Conservation (phyloP, 2,329 filamentous ascomycete genomes). For the Lachnellula arida region DNA sequence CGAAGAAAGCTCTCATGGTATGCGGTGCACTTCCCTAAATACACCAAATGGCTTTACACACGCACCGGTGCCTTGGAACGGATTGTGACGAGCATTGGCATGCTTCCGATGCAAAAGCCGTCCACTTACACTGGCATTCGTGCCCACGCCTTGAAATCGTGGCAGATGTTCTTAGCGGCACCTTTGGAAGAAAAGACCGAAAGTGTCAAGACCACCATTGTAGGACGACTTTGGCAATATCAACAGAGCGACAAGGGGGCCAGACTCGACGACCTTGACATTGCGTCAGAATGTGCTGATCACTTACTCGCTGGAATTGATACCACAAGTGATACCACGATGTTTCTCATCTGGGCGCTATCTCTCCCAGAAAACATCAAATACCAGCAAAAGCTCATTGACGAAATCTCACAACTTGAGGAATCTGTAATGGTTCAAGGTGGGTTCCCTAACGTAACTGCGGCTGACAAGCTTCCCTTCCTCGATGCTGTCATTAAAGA, state of each 20-base stretch:
- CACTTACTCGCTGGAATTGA: conserved; percentile 50
- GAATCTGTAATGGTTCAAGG: conserved; percentile 23
- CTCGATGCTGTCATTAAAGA: conserved; percentile 48
- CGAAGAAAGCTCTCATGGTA: conserved; percentile 46
- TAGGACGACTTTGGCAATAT: conserved; percentile 36
- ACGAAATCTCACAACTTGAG: conserved; percentile 37
- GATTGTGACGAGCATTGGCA: conserved; percentile 28
- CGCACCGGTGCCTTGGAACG: conserved; percentile 35
- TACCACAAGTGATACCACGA: conserved; percentile 48
- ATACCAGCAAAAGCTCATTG: conserved; percentile 42
- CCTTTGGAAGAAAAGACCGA: conserved; percentile 3
- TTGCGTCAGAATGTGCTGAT: conserved; percentile 49
- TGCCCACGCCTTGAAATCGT: conserved; percentile 35
- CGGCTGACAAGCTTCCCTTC: conserved; percentile 38
- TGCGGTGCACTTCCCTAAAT: conserved; percentile 39
- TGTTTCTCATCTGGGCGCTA: conserved; percentile 47
- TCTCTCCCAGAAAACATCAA: conserved; percentile 39
- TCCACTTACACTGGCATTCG: conserved; percentile 48
- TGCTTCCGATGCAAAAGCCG: conserved; percentile 47
- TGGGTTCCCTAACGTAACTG: conserved; percentile 27
- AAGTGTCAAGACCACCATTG: conserved; percentile 29
- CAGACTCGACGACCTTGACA: conserved; percentile 39
- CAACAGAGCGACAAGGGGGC: conserved; percentile 26
- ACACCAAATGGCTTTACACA: conserved; percentile 46
- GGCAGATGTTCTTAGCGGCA: conserved; percentile 16